Conservation (phyloP, 2,329 filamentous ascomycete species). For the Amylocarpus encephaloides region DNA sequence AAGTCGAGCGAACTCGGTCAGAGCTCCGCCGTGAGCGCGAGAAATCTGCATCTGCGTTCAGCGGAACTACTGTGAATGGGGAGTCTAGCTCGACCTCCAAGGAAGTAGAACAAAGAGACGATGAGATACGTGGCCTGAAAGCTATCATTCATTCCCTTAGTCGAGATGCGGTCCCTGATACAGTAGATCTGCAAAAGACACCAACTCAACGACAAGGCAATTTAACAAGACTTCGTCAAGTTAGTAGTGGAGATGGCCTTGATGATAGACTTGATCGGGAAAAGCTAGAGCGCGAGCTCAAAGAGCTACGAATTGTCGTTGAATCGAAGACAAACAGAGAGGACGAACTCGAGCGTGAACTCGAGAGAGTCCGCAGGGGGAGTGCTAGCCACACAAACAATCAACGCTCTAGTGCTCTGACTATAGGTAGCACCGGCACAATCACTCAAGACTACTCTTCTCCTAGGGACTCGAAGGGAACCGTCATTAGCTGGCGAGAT, state of each 20-base stretch:
- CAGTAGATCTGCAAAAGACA: slow-evolving; percentile 27
- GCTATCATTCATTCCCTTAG: slow-evolving; percentile 96
- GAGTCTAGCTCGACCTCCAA: slow-evolving; percentile 51
- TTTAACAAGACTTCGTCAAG: slow-evolving; percentile 17
- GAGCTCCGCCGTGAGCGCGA: slow-evolving; percentile 86
- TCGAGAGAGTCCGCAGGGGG: slow-evolving; percentile 57
- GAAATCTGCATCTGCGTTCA: slow-evolving; percentile 60
- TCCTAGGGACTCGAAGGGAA: slow-evolving; percentile 59
- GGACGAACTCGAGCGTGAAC: slow-evolving; percentile 78
- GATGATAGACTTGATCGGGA: slow-evolving; percentile 56
- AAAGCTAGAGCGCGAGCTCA: slow-evolving; percentile 72
- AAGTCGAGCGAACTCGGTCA: slow-evolving; percentile 84
- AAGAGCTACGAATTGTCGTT: slow-evolving; percentile 66
- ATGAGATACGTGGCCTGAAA: slow-evolving; percentile 94
- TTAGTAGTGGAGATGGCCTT: slow-evolving; percentile 43
- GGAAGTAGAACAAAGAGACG: slow-evolving; percentile 88
- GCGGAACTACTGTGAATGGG: slow-evolving; percentile 38
- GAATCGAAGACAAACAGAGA: slow-evolving; percentile 69
- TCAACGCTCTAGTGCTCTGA: slow-evolving; percentile 48
- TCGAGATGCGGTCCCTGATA: slow-evolving; percentile 52
- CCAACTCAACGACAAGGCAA: slow-evolving; percentile 25
- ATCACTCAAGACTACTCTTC: slow-evolving; percentile 47
- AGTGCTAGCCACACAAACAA: slow-evolving; percentile 31
- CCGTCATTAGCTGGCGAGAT: slow-evolving; percentile 51
- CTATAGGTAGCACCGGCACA: slow-evolving; percentile 37